Evolutionary conservation across 805 yeast genomes (phyloP), one percentile per base, ranked within the genome.

Genomic region (Saturnispora mendoncae): DNA sequence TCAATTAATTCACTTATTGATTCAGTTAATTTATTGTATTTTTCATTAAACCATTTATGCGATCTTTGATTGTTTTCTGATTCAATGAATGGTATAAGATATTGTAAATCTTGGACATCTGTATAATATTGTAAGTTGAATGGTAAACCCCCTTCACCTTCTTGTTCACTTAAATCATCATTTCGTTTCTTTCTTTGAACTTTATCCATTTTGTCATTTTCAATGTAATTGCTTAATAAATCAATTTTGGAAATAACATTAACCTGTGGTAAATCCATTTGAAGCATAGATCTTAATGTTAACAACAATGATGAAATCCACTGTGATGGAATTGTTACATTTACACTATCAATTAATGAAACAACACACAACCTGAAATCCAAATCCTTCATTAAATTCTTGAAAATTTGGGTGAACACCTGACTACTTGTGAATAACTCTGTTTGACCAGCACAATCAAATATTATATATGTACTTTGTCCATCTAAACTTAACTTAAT

Each of bases 391-490:
- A 76, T 79, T 34, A 92, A 63, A 36, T 58, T 68, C 46, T 72
- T 71, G 60, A 88, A 84, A 4, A 92, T 80, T 39, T 67, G 67
- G 32, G 69, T 71, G 33, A 94, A 64, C 0, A 95, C 78, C 1
- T 79, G 72, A 53, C 85, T 94, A 55, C 84, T 94, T 3, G 99
- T 92, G 62, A 84, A 92, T 13, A 92, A 70, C 58, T 92, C 99
- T 1, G 87, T 92, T 58, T 92, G 98, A 1, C 98, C 98, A 1
- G 97, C 96, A 55, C 94, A 84, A 59, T 86, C 96, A 62, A 86
- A 84, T 4, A 86, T 66, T 10, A 86, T 58, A 50, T 86, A 86
- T 30, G 79, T 75, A 18, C 66, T 66, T 31, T 56, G 54, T 8
- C 61, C 64, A 43, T 76, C 79, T 31, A 53, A 34, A 44, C 61